Percentiles rank a stretch among this genome's conserved stretches.
Conservation (phyloP, 345 rosid species). For the Rhodamnia rubescens region DNA sequence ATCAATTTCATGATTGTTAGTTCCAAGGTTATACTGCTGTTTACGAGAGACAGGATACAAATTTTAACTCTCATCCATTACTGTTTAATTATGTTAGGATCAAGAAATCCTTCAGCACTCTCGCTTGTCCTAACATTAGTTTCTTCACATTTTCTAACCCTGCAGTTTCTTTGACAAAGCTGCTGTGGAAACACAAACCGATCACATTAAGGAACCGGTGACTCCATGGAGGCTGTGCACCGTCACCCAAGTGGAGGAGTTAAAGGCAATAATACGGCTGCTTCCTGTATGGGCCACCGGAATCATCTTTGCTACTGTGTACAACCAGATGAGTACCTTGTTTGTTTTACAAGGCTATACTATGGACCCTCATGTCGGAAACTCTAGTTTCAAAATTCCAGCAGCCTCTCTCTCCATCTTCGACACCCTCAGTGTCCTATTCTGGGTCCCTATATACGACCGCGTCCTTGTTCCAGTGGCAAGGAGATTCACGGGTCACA, state of each 20-base stretch:
- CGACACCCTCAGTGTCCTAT: constrained; percentile 24
- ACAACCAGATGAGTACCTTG: constrained; percentile 21
- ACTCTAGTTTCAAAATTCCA: constrained; percentile 16
- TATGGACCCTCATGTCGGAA: constrained; percentile 16
- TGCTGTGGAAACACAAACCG: constrained; percentile 12
- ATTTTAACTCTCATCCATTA: background rate
- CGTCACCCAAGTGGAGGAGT: constrained; percentile 34
- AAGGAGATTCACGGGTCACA: constrained; percentile 15
- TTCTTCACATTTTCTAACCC: background rate
- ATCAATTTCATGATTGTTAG: background rate
- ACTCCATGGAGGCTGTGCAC: constrained; percentile 31
- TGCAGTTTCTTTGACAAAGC: constrained; percentile 33
- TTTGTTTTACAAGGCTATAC: constrained; percentile 24
- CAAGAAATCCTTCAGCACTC: background rate
- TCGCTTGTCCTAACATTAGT: background rate
- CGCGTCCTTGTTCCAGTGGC: constrained; percentile 15
- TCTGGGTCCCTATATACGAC: constrained; percentile 29
- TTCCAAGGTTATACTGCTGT: background rate
- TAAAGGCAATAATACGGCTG: constrained; percentile 22
- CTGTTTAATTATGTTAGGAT: background rate
- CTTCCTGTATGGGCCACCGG: constrained; percentile 27
- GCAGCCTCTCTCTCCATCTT: constrained; percentile 22
- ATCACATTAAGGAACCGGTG: constrained; percentile 4
- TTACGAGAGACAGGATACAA: background rate
- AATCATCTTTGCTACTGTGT: constrained; percentile 21